Evolutionary conservation across 1,139 yeast species (phyloP).

Genomic region (Keqinozyma sinolaborantium): DNA sequence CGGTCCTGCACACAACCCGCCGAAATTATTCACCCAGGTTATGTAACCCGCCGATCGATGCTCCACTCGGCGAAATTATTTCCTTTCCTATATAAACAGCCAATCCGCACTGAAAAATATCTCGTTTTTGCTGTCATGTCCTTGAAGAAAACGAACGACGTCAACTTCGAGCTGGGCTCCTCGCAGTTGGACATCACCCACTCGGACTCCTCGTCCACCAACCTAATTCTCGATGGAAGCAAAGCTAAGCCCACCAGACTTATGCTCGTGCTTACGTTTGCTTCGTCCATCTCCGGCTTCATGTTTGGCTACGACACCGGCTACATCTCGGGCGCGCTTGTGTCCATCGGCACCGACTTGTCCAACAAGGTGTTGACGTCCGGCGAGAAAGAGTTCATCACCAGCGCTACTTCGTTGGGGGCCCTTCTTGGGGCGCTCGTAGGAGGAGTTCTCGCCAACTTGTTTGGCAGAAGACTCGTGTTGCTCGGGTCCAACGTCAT

Average conservation of each 20-base stretch:
- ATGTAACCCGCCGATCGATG: too few species aligned
- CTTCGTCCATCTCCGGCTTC: constrained; percentile 89
- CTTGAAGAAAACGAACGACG: not conserved
- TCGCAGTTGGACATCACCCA: not conserved
- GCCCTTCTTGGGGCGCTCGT: constrained; percentile 75
- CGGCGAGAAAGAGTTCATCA: constrained; percentile 83
- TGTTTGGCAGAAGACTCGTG: constrained; percentile 77
- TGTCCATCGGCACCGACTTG: constrained; percentile 76
- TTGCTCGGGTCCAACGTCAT: constrained; percentile 75
- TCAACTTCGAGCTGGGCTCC: not conserved
- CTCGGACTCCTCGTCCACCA: not conserved
- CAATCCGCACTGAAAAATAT: too few species aligned
- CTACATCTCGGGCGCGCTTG: constrained; percentile 88
- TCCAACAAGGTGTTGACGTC: constrained; percentile 49
- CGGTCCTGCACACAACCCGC: too few species aligned
- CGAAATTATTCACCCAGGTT: too few species aligned
- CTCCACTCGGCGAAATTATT: too few species aligned
- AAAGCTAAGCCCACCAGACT: constrained; percentile 54
- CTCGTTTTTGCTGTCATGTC: not conserved
- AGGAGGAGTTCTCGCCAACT: constrained; percentile 80
- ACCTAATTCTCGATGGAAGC: not conserved
- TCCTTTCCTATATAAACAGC: too few species aligned
- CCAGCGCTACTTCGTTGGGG: constrained; percentile 94
- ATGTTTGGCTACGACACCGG: constrained; percentile 98
- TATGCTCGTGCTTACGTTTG: constrained; percentile 67